These are phyloP conservation scores for Pyrenula massariospora DNA, from an alignment of 495 filamentous ascomycete genomes.

Conservation along the genomic window DNA sequence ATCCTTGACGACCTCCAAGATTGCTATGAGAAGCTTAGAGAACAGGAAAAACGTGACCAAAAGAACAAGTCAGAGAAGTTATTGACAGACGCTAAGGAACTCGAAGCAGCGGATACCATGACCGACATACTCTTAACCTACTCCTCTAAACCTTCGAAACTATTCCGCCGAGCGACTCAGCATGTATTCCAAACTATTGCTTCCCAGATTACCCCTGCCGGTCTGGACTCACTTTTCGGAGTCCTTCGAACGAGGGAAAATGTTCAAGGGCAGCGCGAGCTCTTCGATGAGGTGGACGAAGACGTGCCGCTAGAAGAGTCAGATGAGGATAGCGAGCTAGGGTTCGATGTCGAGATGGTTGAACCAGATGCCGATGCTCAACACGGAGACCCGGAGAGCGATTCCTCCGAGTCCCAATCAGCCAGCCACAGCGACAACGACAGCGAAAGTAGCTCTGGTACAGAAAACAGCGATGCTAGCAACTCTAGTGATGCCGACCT, in stretches of 20 bases:
- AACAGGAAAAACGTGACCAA: constrained; percentile 35
- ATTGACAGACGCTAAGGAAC: neutral
- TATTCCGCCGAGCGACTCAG: constrained; percentile 76
- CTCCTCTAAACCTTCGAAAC: constrained; percentile 70
- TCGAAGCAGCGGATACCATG: constrained; percentile 46
- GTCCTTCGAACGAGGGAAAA: constrained; percentile 67
- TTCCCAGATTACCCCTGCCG: constrained; percentile 52
- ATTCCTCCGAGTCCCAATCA: constrained; percentile 18
- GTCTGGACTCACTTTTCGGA: constrained; percentile 58
- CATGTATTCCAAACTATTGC: constrained; percentile 79
- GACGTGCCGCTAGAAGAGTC: constrained; percentile 65
- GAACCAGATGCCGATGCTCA: constrained; percentile 23
- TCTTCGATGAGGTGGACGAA: constrained; percentile 83
- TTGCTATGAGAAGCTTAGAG: constrained; percentile 52
- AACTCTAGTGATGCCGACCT: neutral
- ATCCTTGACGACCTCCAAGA: constrained; percentile 64
- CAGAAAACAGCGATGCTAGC: constrained; percentile 46
- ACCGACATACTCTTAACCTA: constrained; percentile 83
- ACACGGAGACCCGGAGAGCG: constrained; percentile 18
- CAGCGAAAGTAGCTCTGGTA: constrained; percentile 13
- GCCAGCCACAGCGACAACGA: constrained; percentile 32
- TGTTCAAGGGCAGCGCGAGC: constrained; percentile 66
- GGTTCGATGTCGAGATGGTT: constrained; percentile 25
- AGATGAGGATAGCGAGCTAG: constrained; percentile 24
- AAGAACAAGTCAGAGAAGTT: constrained; percentile 38